phyloP scores from a whole-genome alignment of 176 grass and related monocot genomes.

The Phoenix roebelenii region DNA sequence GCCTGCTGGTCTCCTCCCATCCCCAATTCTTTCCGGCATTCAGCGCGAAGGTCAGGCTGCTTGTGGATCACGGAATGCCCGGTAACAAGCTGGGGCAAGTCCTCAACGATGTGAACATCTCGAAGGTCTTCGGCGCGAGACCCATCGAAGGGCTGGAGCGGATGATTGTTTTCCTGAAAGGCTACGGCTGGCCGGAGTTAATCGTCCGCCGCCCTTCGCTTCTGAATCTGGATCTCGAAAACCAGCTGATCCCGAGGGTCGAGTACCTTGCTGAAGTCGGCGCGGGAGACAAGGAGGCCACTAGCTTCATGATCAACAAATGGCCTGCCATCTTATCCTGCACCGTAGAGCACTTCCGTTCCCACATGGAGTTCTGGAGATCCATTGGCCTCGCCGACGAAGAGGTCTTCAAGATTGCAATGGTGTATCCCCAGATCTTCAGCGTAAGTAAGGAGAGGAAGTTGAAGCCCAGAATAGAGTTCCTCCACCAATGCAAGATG shows the following conservation, averaged over 20 bases:
- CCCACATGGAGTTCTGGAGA: slow-evolving; percentile 21
- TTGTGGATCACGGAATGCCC: slow-evolving; percentile 15
- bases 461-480: slow-evolving; percentile 14
- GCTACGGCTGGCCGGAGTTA: slow-evolving; percentile 3
- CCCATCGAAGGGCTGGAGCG: slow-evolving; percentile 7
- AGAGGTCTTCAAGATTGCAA: slow-evolving; percentile 18
- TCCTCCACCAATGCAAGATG: slow-evolving; percentile 11
- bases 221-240: slow-evolving; percentile 14
- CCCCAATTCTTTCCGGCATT: not conserved
- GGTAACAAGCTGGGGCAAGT: slow-evolving; percentile 5
- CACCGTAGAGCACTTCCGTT: slow-evolving; percentile 12
- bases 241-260: slow-evolving; percentile 15
- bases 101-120: slow-evolving; percentile 11
- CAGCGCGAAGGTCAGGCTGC: not conserved
- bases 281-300: slow-evolving; percentile 5
- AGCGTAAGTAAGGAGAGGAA: slow-evolving; percentile 21
- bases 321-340: slow-evolving; percentile 20
- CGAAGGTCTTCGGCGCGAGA: slow-evolving; percentile 17
- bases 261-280: slow-evolving; percentile 9
- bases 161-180: slow-evolving; percentile 14
- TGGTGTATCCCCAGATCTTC: slow-evolving; percentile 21
- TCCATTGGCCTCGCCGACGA: slow-evolving; percentile 10
- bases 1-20: not conserved
- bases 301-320: slow-evolving; percentile 9
- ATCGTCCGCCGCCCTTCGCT: slow-evolving; percentile 11